Conservation (phyloP, 108 stramenopile genomes). For the Fistulifera solaris region DNA sequence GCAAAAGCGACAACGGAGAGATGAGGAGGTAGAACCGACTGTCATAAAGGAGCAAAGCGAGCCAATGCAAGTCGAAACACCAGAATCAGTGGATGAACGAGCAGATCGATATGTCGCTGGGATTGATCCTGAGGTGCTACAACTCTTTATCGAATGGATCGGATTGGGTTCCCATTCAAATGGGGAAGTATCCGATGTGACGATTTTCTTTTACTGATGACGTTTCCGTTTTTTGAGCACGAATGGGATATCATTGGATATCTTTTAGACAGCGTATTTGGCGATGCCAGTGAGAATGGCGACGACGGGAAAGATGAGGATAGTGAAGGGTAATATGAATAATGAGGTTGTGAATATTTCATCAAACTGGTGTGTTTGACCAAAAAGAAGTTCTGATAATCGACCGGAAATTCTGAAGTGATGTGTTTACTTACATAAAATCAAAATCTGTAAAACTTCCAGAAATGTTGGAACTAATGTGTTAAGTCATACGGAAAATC, state of each 20-base stretch:
- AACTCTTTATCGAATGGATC: constrained; percentile 28
- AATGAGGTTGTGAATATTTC: too few species aligned
- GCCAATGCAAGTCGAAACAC: not conserved
- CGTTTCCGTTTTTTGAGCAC: constrained; percentile 76
- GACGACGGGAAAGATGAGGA: constrained; percentile 2
- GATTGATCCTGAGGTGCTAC: constrained; percentile 59
- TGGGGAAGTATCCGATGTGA: constrained; percentile 31
- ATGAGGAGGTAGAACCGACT: not conserved
- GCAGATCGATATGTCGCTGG: constrained; percentile 52
- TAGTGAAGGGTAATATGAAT: too few species aligned
- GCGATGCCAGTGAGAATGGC: constrained; percentile 34
- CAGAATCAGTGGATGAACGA: not conserved
- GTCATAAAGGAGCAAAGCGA: not conserved
- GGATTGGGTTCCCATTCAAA: constrained; percentile 4
- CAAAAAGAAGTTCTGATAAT: too few species aligned
- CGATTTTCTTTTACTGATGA: constrained; percentile 65
- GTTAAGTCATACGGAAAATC: too few species aligned
- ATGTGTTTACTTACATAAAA: too few species aligned
- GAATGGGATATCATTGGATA: constrained; percentile 77
- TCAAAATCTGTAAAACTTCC: too few species aligned
- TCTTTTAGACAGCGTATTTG: constrained; percentile 52
- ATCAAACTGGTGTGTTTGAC: too few species aligned
- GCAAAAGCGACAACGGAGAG: not conserved
- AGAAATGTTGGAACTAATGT: too few species aligned
- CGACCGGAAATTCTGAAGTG: too few species aligned